Percentiles rank a stretch among this genome's conserved stretches.
Conservation (phyloP, 768 basidiomycete genomes). For the Boletus pseudo-olivaceus region DNA sequence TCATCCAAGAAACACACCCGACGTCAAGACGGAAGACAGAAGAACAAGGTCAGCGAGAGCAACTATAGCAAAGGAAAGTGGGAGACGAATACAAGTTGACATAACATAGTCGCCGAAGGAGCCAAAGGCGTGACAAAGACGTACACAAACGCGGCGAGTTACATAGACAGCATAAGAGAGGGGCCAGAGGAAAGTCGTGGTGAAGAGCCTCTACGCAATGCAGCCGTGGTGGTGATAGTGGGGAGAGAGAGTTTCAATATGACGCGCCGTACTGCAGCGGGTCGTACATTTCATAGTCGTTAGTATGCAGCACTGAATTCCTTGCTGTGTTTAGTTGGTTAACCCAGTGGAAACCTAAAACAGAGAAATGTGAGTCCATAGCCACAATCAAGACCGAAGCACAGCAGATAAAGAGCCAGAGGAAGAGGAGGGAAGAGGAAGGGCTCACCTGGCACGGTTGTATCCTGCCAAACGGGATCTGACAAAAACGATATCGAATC, state of each 20-base stretch:
- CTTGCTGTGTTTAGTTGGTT: conserved; percentile 24
- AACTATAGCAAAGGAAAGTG: background rate
- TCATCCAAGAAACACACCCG: background rate
- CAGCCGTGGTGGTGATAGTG: background rate
- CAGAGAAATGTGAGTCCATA: background rate
- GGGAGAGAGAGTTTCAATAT: background rate
- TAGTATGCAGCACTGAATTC: conserved; percentile 15
- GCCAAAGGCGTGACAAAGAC: background rate
- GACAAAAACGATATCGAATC: conserved; percentile 59
- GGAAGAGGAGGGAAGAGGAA: background rate
- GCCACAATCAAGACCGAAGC: background rate
- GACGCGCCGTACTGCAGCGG: conserved; percentile 14
- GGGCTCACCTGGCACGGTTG: conserved; percentile 49
- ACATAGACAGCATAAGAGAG: background rate
- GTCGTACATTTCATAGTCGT: conserved; percentile 30
- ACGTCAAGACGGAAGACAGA: background rate
- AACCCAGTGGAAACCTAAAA: conserved; percentile 36
- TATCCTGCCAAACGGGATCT: conserved; percentile 56
- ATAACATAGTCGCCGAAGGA: background rate
- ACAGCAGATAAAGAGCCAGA: background rate
- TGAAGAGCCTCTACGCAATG: background rate
- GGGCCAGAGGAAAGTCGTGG: background rate
- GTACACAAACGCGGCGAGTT: background rate
- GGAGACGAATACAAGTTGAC: background rate
- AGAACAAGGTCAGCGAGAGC: background rate